Conservation (phyloP, 371 early-diverging fungal species). For the Batrachochytrium dendrobatidis region DNA sequence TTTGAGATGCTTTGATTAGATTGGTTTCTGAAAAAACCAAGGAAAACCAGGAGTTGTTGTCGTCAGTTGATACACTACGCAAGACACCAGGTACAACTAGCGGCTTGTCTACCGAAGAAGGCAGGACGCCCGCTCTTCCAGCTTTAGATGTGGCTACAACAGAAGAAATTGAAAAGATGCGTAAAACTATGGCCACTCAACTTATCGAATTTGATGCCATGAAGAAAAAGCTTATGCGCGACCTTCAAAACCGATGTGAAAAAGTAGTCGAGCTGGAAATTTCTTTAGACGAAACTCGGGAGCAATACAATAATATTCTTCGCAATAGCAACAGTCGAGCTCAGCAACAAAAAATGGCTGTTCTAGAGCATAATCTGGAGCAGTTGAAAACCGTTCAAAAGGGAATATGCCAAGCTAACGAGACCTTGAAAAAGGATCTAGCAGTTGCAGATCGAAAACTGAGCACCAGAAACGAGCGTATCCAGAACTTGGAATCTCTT, state of each 20-base stretch:
- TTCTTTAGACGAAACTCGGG: conserved; percentile 84
- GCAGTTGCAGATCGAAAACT: conserved; percentile 86
- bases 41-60: conserved; percentile 59
- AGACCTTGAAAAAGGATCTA: conserved; percentile 85
- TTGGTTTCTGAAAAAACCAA: conserved; percentile 52
- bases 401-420: conserved; percentile 91
- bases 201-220: conserved; percentile 89
- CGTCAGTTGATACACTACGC: conserved; percentile 23
- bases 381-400: conserved; percentile 90
- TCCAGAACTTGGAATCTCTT: conserved; percentile 77
- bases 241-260: conserved; percentile 91
- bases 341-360: conserved; percentile 87
- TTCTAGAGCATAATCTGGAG: conserved; percentile 90
- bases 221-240: conserved; percentile 93
- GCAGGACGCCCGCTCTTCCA: background rate
- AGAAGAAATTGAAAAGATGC: conserved; percentile 76
- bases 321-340: conserved; percentile 73
- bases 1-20: conserved; percentile 9
- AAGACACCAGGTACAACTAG: conserved; percentile 6
- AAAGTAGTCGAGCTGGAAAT: conserved; percentile 89
- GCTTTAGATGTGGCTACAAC: conserved; percentile 27
- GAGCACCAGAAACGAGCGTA: conserved; percentile 84
- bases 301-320: conserved; percentile 78
- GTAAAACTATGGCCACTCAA: conserved; percentile 84
- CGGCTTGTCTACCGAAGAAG: background rate